Conservation (phyloP, 345 rosid genomes). For the Aquilaria sinensis region DNA sequence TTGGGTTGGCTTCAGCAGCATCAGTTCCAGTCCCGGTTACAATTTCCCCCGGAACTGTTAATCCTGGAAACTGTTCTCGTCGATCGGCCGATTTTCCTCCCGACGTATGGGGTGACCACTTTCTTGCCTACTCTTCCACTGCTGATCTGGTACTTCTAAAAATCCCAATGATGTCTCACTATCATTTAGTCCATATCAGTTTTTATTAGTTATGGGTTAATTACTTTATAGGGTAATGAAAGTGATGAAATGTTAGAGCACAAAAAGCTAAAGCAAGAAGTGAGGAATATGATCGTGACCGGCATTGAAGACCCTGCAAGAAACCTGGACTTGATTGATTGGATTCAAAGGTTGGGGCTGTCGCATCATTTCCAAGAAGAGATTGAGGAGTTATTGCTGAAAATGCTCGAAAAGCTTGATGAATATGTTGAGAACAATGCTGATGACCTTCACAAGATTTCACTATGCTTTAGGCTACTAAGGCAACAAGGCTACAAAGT, state of each 20-base stretch:
- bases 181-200: too few relatives aligned
- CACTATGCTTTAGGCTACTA: constrained; percentile 26
- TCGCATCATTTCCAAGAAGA: constrained; percentile 38
- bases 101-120: too few relatives aligned
- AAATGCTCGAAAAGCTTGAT: not conserved
- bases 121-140: too few relatives aligned
- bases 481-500: constrained; percentile 25
- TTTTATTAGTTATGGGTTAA: too few relatives aligned
- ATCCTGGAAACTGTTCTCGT: too few relatives aligned
- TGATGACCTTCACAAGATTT: constrained; percentile 15
- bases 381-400: constrained; percentile 16
- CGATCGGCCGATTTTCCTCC: too few relatives aligned
- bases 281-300: constrained; percentile 8
- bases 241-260: constrained; percentile 1
- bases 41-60: too few relatives aligned
- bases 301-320: not conserved
- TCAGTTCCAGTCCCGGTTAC: too few relatives aligned
- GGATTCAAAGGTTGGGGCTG: constrained; percentile 31
- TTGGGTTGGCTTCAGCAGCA: too few relatives aligned
- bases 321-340: constrained; percentile 20
- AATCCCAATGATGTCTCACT: too few relatives aligned
- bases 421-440: not conserved
- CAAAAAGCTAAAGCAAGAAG: constrained; percentile 14
- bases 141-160: too few relatives aligned
- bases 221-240: not conserved